These are phyloP conservation scores for Sclerotinia trifoliorum DNA, from an alignment of 2,329 filamentous ascomycete genomes.

Conservation along the genomic window DNA sequence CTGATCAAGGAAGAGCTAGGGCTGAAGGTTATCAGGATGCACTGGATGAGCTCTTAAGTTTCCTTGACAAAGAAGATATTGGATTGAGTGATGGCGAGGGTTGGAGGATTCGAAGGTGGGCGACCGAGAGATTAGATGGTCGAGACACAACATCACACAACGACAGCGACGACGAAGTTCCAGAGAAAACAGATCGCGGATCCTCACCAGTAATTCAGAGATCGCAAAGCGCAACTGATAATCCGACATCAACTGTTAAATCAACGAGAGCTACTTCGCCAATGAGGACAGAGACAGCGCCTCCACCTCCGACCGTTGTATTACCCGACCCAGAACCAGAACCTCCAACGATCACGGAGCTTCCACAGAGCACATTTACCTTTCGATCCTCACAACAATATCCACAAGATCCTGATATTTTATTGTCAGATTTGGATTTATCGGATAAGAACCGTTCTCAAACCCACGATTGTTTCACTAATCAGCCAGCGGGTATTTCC, in stretches of 20 bases:
- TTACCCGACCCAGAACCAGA: slow-evolving; percentile 26
- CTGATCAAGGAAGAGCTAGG: slow-evolving; percentile 72
- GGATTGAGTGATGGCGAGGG: slow-evolving; percentile 78
- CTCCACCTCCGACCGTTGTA: slow-evolving; percentile 24
- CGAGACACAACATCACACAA: slow-evolving; percentile 53
- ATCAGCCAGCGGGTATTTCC: slow-evolving; percentile 32
- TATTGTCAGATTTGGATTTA: slow-evolving; percentile 59
- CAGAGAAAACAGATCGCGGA: slow-evolving; percentile 58
- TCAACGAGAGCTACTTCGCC: slow-evolving; percentile 34
- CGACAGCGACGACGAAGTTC: slow-evolving; percentile 66
- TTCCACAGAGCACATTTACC: slow-evolving; percentile 62
- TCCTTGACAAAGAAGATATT: slow-evolving; percentile 79
- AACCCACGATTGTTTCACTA: slow-evolving; percentile 35
- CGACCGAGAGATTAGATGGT: slow-evolving; percentile 67
- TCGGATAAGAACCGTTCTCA: slow-evolving; percentile 47
- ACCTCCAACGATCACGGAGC: slow-evolving; percentile 43
- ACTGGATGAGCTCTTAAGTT: slow-evolving; percentile 81
- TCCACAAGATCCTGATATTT: slow-evolving; percentile 56
- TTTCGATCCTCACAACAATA: slow-evolving; percentile 66
- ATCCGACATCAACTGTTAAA: neutral
- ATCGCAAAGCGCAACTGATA: slow-evolving; percentile 46
- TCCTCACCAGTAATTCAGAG: slow-evolving; percentile 59
- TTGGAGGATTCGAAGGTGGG: slow-evolving; percentile 61
- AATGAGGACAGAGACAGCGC: slow-evolving; percentile 40
- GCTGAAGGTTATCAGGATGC: slow-evolving; percentile 90